Evolutionary conservation across 495 filamentous ascomycete genomes (phyloP).

Genomic region (Aspergillus ellipticus): DNA sequence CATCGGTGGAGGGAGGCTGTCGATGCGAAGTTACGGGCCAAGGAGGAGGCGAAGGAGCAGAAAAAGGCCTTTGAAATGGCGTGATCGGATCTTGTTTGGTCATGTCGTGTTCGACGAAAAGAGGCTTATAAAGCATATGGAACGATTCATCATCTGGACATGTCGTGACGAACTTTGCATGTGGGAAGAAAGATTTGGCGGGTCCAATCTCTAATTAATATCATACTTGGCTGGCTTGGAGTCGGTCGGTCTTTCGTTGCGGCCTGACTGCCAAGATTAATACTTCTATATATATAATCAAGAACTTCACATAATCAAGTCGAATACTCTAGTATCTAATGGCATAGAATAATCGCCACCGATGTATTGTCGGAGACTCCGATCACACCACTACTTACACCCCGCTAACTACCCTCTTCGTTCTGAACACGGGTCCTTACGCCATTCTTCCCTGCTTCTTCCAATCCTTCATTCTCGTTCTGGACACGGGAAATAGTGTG

Average conservation of each 20-base stretch:
- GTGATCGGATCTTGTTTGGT: not conserved
- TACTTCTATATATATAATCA: too few species aligned
- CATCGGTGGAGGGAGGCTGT: slow-evolving; percentile 48
- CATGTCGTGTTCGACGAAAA: not conserved
- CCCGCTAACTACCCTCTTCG: not conserved
- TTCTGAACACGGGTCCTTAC: too few species aligned
- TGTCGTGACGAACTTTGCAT: not conserved
- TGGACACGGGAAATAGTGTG: too few species aligned
- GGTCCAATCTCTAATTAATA: not conserved
- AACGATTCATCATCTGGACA: not conserved
- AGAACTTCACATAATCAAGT: not conserved
- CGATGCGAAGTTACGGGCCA: slow-evolving; percentile 31
- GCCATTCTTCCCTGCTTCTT: too few species aligned
- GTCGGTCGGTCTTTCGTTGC: not conserved
- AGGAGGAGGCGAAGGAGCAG: not conserved
- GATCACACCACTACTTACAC: too few species aligned
- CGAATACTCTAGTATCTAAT: too few species aligned
- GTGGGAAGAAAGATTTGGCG: not conserved
- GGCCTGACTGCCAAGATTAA: too few species aligned
- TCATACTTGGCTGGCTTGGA: not conserved
- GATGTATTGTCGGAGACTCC: too few species aligned
- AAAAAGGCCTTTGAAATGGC: not conserved
- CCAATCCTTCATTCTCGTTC: too few species aligned
- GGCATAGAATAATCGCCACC: too few species aligned
- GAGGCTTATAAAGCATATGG: not conserved